phyloP scores from a whole-genome alignment of 495 filamentous ascomycete genomes.

The Tuber melanosporum region DNA sequence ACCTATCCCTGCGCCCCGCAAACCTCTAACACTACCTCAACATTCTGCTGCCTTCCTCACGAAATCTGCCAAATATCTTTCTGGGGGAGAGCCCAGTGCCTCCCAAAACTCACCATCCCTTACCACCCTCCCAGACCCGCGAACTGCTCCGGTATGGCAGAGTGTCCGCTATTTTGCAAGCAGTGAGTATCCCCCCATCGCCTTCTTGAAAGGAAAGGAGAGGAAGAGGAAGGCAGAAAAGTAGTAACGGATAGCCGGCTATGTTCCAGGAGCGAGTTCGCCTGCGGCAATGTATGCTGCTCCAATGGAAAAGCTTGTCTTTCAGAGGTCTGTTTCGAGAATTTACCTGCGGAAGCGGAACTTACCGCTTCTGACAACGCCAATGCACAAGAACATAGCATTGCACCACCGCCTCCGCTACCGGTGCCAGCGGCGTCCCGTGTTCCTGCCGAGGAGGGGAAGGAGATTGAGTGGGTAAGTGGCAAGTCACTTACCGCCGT shows the following conservation, averaged over 20 bases:
- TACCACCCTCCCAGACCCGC: not conserved
- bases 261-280: not conserved
- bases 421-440: not conserved
- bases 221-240: not conserved
- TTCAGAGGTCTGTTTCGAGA: not conserved
- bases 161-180: not conserved
- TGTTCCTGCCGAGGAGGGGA: not conserved
- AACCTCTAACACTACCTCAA: not conserved
- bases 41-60: not conserved
- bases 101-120: not conserved
- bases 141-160: not conserved
- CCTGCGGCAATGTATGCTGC: not conserved
- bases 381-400: not conserved
- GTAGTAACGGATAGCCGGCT: not conserved
- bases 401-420: not conserved
- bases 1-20: not conserved
- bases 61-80: conserved; percentile 1
- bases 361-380: not conserved
- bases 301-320: not conserved
- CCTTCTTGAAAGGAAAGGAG: not conserved
- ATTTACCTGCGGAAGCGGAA: not conserved
- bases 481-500: not conserved
- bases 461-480: not conserved
- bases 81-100: not conserved
- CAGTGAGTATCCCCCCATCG: not conserved